Percentiles rank a stretch among this genome's conserved stretches.
These are phyloP conservation scores for Thalassiosira mediterranea DNA, from an alignment of 352 stramenopile species.

Conservation along the genomic window DNA sequence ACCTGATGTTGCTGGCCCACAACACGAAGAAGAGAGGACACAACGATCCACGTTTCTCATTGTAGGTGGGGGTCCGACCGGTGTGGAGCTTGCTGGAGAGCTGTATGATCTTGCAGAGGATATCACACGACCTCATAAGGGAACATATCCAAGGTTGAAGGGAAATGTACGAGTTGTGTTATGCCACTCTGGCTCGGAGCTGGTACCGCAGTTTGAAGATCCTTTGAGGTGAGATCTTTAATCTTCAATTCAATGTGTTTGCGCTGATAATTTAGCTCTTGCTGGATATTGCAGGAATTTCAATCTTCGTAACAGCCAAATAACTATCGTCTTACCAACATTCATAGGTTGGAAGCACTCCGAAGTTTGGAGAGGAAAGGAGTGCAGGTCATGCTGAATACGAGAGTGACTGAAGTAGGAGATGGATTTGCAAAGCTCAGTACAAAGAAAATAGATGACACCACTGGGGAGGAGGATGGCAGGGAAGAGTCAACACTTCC, in stretches of 20 bases:
- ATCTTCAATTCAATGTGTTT: too few relatives aligned
- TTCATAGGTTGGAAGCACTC: conserved; percentile 38
- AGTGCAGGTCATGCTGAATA: conserved; percentile 72
- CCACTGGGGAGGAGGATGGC: conserved; percentile 8
- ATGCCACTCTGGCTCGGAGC: conserved; percentile 57
- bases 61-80: conserved; percentile 79
- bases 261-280: too few relatives aligned
- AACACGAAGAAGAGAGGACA: conserved; percentile 58
- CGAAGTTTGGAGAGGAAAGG: conserved; percentile 51
- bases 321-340: too few relatives aligned
- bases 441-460: conserved; percentile 59
- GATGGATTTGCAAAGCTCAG: conserved; percentile 50
- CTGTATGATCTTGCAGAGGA: conserved; percentile 64
- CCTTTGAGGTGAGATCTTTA: conserved; percentile 18
- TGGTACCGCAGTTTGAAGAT: conserved; percentile 79
- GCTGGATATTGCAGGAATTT: too few relatives aligned
- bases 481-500: conserved; percentile 35
- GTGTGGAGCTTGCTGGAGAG: conserved; percentile 82
- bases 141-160: conserved; percentile 54
- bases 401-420: conserved; percentile 46
- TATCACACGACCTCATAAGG: conserved; percentile 62
- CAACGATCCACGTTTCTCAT: conserved; percentile 75
- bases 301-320: too few relatives aligned
- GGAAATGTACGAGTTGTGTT: conserved; percentile 58
- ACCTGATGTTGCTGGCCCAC: conserved; percentile 55